phyloP scores from a whole-genome alignment of 2,329 filamentous ascomycete genomes.

The Blastomyces emzantsi region DNA sequence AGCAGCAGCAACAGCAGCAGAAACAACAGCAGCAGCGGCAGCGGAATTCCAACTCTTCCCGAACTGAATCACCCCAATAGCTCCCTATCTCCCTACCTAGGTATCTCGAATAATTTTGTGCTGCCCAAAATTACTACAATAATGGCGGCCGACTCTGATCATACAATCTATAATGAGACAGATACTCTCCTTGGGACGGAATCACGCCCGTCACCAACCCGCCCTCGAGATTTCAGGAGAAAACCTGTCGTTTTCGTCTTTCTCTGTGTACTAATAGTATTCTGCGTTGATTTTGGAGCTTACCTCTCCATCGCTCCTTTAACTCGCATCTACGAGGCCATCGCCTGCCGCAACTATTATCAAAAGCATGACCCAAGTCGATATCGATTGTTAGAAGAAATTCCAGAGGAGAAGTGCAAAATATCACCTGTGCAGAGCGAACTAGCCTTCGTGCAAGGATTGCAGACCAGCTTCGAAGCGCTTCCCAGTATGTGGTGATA shows the following conservation, averaged over 20 bases:
- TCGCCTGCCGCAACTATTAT: constrained; percentile 41
- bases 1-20: background rate
- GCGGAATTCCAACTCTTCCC: too few relatives aligned
- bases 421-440: constrained; percentile 41
- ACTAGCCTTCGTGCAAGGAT: constrained; percentile 43
- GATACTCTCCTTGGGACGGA: background rate
- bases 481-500: constrained; percentile 27
- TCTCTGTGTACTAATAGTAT: constrained; percentile 9
- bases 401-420: constrained; percentile 44
- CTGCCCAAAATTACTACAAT: background rate
- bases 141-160: background rate
- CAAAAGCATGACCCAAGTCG: constrained; percentile 34
- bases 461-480: constrained; percentile 42
- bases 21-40: background rate
- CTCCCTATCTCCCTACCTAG: background rate
- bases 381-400: constrained; percentile 34
- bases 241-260: constrained; percentile 12
- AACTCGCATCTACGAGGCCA: constrained; percentile 43
- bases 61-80: too few relatives aligned
- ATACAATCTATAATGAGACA: background rate
- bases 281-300: constrained; percentile 13
- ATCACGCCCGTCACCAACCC: background rate
- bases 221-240: constrained; percentile 6
- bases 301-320: constrained; percentile 14
- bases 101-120: background rate